Evolutionary conservation across 805 yeast species (phyloP).

Genomic region (Dipodascopsis tothii): DNA sequence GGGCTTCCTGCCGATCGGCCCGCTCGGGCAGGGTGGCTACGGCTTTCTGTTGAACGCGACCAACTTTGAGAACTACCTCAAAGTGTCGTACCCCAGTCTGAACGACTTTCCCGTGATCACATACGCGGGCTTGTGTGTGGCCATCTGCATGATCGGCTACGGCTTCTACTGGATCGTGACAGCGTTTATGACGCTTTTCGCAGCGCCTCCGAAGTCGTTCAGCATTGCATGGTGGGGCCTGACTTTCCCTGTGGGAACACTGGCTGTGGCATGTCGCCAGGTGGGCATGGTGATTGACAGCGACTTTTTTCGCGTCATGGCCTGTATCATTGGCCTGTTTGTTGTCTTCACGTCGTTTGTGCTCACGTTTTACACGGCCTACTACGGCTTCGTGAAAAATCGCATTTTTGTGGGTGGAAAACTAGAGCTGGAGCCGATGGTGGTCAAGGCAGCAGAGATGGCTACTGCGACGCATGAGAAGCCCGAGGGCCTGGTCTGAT

Average conservation of each 20-base stretch:
- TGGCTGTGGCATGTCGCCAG: conserved; percentile 53
- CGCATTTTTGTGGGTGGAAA: no score
- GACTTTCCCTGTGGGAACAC: conserved; percentile 74
- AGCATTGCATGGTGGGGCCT: conserved; percentile 67
- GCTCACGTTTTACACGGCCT: background rate
- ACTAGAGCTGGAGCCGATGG: no score
- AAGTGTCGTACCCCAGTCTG: conserved; percentile 26
- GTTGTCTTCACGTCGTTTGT: background rate
- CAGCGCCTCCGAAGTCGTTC: conserved; percentile 36
- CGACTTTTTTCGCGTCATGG: conserved; percentile 53
- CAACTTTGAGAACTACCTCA: conserved; percentile 31
- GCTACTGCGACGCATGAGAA: no score
- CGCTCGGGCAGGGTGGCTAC: conserved; percentile 77
- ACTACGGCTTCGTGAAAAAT: no score
- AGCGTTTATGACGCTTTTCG: conserved; percentile 34
- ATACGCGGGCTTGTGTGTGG: conserved; percentile 35
- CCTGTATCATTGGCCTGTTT: conserved; percentile 49
- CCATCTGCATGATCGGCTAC: conserved; percentile 43
- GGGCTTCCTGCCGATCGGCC: conserved; percentile 67
- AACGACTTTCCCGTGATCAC: conserved; percentile 27
- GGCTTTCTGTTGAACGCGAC: conserved; percentile 52
- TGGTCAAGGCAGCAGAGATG: no score
- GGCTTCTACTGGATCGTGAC: conserved; percentile 53
- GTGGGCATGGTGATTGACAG: conserved; percentile 45
- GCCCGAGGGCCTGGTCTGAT: no score